Percentiles rank a stretch among this genome's conserved stretches.
These are phyloP conservation scores for Curvularia eragrostidis DNA, from an alignment of 2,329 filamentous ascomycete species.

Conservation along the genomic window DNA sequence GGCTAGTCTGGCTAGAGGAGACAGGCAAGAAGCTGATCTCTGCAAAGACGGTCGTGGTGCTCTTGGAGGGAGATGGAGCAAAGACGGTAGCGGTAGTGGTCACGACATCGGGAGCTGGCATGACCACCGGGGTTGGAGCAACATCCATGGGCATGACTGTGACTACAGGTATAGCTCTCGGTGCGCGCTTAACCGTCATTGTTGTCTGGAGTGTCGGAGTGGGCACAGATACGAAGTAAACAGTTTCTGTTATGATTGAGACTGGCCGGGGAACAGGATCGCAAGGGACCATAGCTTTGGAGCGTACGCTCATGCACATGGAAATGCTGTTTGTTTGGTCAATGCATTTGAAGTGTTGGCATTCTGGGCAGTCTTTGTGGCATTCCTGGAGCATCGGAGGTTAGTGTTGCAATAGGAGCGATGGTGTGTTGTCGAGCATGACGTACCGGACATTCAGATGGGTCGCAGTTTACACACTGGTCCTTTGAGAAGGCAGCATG, in stretches of 20 bases:
- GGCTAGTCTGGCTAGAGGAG: neutral
- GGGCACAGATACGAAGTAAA: neutral
- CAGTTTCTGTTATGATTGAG: constrained; percentile 1
- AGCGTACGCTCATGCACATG: constrained; percentile 13
- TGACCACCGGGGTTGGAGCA: neutral
- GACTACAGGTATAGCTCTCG: neutral
- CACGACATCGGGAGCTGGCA: neutral
- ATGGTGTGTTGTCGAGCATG: neutral
- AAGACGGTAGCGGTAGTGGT: neutral
- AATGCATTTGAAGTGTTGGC: constrained; percentile 6
- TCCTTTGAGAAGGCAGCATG: neutral
- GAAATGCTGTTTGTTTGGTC: neutral
- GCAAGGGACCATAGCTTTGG: constrained; percentile 2
- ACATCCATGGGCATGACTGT: neutral
- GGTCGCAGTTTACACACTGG: constrained; percentile 6
- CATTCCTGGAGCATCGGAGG: constrained; percentile 2
- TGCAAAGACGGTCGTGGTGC: neutral
- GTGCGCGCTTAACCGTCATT: no score
- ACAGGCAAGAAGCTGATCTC: neutral
- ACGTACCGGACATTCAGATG: constrained; percentile 6
- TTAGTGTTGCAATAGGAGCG: neutral
- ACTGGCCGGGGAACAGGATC: constrained; percentile 1
- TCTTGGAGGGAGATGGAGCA: neutral
- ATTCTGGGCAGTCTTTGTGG: constrained; percentile 3
- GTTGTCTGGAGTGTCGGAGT: neutral